A percentile compares a stretch with the other conserved stretches of the same genome.
Conservation (phyloP, 176 grass and related monocot genomes). For the Bothriochloa decipiens region DNA sequence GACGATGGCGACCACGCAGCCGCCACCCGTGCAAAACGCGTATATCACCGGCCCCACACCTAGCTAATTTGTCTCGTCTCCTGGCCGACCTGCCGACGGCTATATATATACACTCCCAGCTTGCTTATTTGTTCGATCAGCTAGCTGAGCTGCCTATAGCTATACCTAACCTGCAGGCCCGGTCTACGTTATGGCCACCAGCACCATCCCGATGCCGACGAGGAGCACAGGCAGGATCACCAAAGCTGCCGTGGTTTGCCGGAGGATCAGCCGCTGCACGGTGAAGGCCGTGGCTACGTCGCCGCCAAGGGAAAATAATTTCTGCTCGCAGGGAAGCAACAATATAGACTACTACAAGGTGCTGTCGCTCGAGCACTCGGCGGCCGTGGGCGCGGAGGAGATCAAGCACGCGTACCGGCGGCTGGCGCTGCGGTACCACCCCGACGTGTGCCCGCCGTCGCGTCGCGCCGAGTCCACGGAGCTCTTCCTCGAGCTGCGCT, state of each 20-base stretch:
- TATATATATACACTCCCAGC: not conserved
- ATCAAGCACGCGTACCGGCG: constrained; percentile 80
- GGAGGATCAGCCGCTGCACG: not conserved
- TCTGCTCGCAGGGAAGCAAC: not conserved
- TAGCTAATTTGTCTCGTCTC: not conserved
- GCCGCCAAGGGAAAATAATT: not conserved
- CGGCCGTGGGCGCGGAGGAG: constrained; percentile 57
- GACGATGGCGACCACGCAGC: not conserved
- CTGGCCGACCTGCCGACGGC: not conserved
- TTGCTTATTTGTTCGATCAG: not conserved
- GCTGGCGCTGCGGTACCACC: constrained; percentile 70
- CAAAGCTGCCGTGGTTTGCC: not conserved
- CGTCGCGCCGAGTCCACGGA: constrained; percentile 53
- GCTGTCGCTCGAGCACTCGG: constrained; percentile 56
- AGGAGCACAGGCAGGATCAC: not conserved
- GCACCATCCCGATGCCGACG: not conserved
- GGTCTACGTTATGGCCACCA: not conserved
- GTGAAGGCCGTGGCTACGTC: constrained; percentile 24
- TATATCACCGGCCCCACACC: not conserved
- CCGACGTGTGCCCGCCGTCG: constrained; percentile 65
- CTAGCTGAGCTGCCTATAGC: not conserved
- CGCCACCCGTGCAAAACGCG: constrained; percentile 27
- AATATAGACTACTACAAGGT: constrained; percentile 57
- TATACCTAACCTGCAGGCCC: not conserved
- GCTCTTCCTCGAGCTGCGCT: constrained; percentile 71